phyloP scores from a whole-genome alignment of 352 stramenopile genomes.

The Phytophthora quininea region DNA sequence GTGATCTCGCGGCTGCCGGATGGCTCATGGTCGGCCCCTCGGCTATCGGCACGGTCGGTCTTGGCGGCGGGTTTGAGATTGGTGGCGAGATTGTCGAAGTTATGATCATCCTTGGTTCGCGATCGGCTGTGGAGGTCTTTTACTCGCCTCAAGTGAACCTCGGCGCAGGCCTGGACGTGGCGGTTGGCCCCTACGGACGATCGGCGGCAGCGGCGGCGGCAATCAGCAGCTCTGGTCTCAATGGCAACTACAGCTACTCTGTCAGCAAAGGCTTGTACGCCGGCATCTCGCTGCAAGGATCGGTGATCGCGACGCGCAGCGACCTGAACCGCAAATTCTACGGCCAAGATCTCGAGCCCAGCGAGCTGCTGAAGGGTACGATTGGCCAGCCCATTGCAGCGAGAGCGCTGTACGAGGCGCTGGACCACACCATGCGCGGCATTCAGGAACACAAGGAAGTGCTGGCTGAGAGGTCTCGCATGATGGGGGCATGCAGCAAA shows the following conservation, averaged over 20 bases:
- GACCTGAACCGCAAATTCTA: conserved; percentile 94
- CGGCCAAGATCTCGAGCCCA: conserved; percentile 61
- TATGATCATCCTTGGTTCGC: conserved; percentile 91
- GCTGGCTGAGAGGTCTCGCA: conserved; percentile 32
- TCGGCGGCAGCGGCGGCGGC: conserved; percentile 66
- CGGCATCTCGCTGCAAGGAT: conserved; percentile 89
- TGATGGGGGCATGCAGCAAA: conserved; percentile 48
- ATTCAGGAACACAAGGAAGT: conserved; percentile 49
- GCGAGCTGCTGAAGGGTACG: conserved; percentile 48
- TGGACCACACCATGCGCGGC: conserved; percentile 50
- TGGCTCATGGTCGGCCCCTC: conserved; percentile 88
- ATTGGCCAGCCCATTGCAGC: conserved; percentile 52
- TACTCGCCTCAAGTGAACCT: conserved; percentile 84
- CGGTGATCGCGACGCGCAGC: conserved; percentile 81
- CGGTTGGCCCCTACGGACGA: conserved; percentile 84
- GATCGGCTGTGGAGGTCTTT: conserved; percentile 86
- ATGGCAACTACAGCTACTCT: conserved; percentile 92
- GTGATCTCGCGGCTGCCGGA: conserved; percentile 78
- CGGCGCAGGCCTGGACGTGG: conserved; percentile 85
- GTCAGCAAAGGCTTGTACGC: conserved; percentile 91
- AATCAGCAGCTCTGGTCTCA: conserved; percentile 50
- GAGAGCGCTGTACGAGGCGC: conserved; percentile 61
- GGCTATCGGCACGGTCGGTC: conserved; percentile 85
- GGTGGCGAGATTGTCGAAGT: conserved; percentile 92
- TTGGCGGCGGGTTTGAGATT: conserved; percentile 82